Conservation (phyloP, 1,284 basidiomycete genomes). For the Puccinia triticina region DNA sequence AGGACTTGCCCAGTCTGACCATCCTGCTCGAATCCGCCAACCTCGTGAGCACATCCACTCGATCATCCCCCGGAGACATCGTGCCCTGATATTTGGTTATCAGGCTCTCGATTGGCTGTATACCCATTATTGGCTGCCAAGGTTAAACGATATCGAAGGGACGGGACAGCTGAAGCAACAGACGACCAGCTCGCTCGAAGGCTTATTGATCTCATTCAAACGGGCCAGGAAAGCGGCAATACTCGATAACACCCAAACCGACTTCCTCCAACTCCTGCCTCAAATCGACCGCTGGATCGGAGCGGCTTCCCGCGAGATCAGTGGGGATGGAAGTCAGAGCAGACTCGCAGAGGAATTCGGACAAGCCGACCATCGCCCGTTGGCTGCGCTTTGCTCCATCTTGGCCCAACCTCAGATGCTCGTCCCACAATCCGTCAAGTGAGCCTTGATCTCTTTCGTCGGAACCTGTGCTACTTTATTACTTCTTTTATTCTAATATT, state of each 20-base stretch:
- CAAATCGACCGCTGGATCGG: neutral
- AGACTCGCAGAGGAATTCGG: constrained; percentile 6
- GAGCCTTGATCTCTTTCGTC: neutral
- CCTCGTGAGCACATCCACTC: constrained; percentile 52
- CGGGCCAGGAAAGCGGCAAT: constrained; percentile 22
- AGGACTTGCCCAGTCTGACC: constrained; percentile 84
- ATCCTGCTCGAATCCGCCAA: constrained; percentile 75
- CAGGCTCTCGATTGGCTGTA: constrained; percentile 48
- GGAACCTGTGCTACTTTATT: neutral
- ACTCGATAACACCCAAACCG: constrained; percentile 10
- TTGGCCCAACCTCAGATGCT: neutral
- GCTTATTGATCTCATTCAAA: constrained; percentile 13
- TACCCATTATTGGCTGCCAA: constrained; percentile 30
- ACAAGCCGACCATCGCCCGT: neutral
- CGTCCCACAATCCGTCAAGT: constrained; percentile 34
- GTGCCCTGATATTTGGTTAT: neutral
- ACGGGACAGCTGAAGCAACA: neutral
- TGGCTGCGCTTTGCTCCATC: constrained; percentile 2
- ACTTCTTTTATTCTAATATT: neutral
- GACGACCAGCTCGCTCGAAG: neutral
- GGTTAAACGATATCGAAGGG: constrained; percentile 3
- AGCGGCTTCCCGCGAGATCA: neutral
- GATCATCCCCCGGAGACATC: neutral
- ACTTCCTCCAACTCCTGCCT: neutral
- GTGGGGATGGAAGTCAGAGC: constrained; percentile 7